Conservation (phyloP, 352 stramenopile genomes). For the Phytophthora cactorum region DNA sequence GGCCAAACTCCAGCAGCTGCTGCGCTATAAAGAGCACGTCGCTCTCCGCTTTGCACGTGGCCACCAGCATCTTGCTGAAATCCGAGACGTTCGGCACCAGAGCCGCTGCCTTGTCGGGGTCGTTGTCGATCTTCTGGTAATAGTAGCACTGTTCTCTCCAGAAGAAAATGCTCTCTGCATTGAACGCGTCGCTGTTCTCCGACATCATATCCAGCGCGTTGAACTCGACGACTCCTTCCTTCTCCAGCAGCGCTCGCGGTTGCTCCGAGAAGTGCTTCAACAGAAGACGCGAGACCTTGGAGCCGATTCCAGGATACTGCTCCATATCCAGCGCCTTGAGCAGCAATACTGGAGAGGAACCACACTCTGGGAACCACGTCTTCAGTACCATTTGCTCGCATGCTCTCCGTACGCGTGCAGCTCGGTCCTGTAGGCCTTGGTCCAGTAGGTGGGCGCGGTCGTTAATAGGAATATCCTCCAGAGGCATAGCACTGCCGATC, state of each 20-base stretch:
- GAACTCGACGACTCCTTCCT: slow-evolving; percentile 41
- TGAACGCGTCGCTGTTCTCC: slow-evolving; percentile 45
- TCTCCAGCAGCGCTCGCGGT: slow-evolving; percentile 33
- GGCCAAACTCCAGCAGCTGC: slow-evolving; percentile 68
- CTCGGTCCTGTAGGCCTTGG: slow-evolving; percentile 77
- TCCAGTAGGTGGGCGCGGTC: slow-evolving; percentile 78
- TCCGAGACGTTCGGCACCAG: slow-evolving; percentile 72
- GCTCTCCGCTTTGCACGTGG: slow-evolving; percentile 46
- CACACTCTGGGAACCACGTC: slow-evolving; percentile 67
- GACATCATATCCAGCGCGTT: slow-evolving; percentile 57
- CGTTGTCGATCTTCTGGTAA: slow-evolving; percentile 67
- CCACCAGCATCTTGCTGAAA: slow-evolving; percentile 72
- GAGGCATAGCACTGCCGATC: slow-evolving; percentile 46
- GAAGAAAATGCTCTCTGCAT: slow-evolving; percentile 73
- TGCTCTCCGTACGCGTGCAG: slow-evolving; percentile 47
- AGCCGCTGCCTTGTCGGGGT: slow-evolving; percentile 55
- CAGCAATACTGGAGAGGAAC: slow-evolving; percentile 57
- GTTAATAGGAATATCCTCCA: slow-evolving; percentile 66
- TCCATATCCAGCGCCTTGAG: slow-evolving; percentile 71
- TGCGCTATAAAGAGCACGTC: slow-evolving; percentile 74
- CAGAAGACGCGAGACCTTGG: slow-evolving; percentile 56
- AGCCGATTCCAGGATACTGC: slow-evolving; percentile 57
- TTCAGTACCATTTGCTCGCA: slow-evolving; percentile 80
- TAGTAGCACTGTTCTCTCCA: slow-evolving; percentile 84
- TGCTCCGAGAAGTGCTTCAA: slow-evolving; percentile 54